Conservation (phyloP, 768 basidiomycete genomes). For the Termitomyces sp. region DNA sequence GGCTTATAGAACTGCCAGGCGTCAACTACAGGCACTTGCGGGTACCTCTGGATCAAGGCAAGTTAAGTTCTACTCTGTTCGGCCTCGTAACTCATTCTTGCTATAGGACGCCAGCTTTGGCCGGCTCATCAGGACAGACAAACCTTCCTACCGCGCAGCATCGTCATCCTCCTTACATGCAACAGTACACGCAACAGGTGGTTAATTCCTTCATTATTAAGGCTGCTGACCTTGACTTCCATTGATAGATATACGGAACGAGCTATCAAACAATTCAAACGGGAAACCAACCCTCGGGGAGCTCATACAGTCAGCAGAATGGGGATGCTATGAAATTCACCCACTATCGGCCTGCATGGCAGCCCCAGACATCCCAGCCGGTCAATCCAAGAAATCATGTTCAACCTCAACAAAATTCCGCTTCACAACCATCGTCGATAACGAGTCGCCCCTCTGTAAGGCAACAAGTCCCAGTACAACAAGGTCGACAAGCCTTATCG, state of each 20-base stretch:
- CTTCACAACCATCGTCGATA: not conserved
- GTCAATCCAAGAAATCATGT: not conserved
- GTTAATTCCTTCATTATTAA: not conserved
- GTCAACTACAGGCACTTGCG: conserved; percentile 5
- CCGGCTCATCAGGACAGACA: conserved; percentile 3
- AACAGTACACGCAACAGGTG: not conserved
- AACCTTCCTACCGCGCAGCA: not conserved
- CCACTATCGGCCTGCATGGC: not conserved
- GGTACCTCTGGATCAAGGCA: not conserved
- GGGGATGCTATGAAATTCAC: not conserved
- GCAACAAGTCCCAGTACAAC: not conserved
- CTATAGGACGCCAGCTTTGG: not conserved
- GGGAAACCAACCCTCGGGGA: not conserved
- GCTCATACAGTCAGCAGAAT: not conserved
- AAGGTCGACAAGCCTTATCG: conserved; percentile 3
- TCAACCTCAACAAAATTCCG: not conserved
- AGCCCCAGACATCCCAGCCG: not conserved
- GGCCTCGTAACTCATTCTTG: not conserved
- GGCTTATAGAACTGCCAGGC: conserved; percentile 6
- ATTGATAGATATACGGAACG: not conserved
- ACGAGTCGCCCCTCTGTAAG: not conserved
- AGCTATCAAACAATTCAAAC: not conserved
- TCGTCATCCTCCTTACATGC: not conserved
- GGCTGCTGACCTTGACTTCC: not conserved
- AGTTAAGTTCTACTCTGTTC: not conserved